Conservation (phyloP, 371 early-diverging fungal genomes). For the Mucor plumbeus region DNA sequence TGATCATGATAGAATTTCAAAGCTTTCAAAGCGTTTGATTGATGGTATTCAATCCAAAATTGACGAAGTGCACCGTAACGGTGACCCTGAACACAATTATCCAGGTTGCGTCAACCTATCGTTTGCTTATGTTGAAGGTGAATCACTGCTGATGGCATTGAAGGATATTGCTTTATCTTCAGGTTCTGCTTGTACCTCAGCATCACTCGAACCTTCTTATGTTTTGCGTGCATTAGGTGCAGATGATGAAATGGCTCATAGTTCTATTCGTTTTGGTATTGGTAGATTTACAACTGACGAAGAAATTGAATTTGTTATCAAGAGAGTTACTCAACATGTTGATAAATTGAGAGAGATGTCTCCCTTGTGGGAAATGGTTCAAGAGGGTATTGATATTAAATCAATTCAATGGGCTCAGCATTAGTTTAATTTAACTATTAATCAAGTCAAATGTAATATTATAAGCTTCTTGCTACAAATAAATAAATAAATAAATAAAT, state of each 20-base stretch:
- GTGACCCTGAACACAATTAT: constrained; percentile 81
- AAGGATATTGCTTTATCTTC: constrained; percentile 98
- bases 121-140: constrained; percentile 99
- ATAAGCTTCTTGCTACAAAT: neutral
- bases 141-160: constrained; percentile 98
- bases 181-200: constrained; percentile 99
- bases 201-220: constrained; percentile 98
- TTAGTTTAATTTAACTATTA: constrained; percentile 39
- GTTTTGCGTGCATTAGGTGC: constrained; percentile 98
- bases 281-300: constrained; percentile 98
- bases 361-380: constrained; percentile 99
- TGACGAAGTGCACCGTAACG: constrained; percentile 88
- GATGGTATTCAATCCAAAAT: constrained; percentile 80
- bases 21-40: constrained; percentile 81
- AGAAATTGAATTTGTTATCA: constrained; percentile 94
- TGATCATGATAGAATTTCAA: constrained; percentile 77
- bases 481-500: neutral
- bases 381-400: constrained; percentile 94
- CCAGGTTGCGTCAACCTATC: constrained; percentile 98
- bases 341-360: constrained; percentile 95
- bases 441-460: neutral
- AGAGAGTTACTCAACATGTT: constrained; percentile 90
- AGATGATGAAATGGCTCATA: constrained; percentile 98
- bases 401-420: constrained; percentile 93
- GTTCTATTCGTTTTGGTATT: constrained; percentile 98